These are phyloP conservation scores for Cymodocea nodosa DNA, from an alignment of 116 monocot species.

Conservation along the genomic window DNA sequence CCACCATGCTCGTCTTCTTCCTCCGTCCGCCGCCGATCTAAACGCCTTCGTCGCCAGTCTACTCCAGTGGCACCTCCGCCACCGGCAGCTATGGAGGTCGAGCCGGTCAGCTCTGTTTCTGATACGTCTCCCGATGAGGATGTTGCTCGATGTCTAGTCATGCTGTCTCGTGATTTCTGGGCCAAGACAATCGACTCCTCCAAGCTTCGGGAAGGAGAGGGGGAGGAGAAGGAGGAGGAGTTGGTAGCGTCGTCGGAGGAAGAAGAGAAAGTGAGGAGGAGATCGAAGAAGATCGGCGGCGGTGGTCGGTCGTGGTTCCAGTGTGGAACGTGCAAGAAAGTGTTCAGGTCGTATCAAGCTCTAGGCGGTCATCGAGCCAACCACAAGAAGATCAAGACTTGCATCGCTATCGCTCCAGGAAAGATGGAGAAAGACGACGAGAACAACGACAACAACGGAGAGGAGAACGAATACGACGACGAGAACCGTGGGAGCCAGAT, in stretches of 20 bases:
- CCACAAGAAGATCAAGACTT: slow-evolving; percentile 31
- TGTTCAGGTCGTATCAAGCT: slow-evolving; percentile 51
- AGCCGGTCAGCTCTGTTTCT: slow-evolving; percentile 72
- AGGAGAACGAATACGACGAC: no score
- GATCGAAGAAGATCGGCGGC: not conserved
- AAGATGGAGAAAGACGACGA: slow-evolving; percentile 2
- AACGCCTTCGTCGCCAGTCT: slow-evolving; percentile 25
- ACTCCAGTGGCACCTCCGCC: slow-evolving; percentile 1
- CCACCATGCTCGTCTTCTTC: slow-evolving; percentile 2
- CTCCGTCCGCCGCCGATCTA: slow-evolving; percentile 22
- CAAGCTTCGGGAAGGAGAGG: slow-evolving; percentile 2
- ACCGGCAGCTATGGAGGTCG: slow-evolving; percentile 14
- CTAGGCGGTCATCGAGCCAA: slow-evolving; percentile 53
- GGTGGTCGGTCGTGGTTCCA: slow-evolving; percentile 21
- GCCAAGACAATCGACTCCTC: slow-evolving; percentile 1
- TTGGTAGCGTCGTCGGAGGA: slow-evolving; percentile 1
- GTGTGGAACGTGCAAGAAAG: slow-evolving; percentile 48
- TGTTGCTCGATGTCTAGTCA: slow-evolving; percentile 63
- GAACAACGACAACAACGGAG: no score
- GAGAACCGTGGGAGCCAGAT: slow-evolving; percentile 1
- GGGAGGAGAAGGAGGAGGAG: slow-evolving; percentile 3
- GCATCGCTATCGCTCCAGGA: not conserved
- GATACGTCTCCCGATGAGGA: slow-evolving; percentile 57
- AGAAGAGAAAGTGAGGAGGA: slow-evolving; percentile 7
- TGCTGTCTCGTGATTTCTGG: slow-evolving; percentile 76